phyloP scores from a whole-genome alignment of 2,329 filamentous ascomycete genomes.

The Cladosporium sp. region DNA sequence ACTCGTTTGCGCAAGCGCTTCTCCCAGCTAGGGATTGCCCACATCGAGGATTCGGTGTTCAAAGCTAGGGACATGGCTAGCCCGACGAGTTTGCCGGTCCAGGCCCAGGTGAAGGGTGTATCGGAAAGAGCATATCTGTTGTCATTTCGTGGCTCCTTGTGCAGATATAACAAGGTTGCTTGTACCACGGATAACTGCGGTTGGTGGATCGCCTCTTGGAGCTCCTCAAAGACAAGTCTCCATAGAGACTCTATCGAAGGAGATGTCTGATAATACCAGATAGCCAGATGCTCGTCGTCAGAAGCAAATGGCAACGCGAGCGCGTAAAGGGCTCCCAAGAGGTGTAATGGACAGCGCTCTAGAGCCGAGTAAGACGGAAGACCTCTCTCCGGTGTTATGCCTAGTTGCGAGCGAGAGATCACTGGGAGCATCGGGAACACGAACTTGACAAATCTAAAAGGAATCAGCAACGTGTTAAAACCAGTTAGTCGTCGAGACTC shows the following conservation, averaged over 20 bases:
- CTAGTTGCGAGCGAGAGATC: conserved; percentile 2
- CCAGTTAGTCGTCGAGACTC: not conserved
- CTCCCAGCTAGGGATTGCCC: conserved; percentile 7
- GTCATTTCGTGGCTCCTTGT: conserved; percentile 1
- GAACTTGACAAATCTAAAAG: not conserved
- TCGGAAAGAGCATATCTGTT: not conserved
- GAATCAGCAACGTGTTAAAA: not conserved
- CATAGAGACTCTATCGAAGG: not conserved
- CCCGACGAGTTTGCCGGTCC: conserved; percentile 5
- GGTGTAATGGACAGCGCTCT: conserved; percentile 3
- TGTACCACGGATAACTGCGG: conserved; percentile 3
- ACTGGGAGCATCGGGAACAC: conserved; percentile 5
- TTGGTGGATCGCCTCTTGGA: conserved; percentile 3
- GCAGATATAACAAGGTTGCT: conserved; percentile 6
- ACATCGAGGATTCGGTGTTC: conserved; percentile 7
- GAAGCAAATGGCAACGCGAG: not conserved
- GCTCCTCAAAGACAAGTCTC: conserved; percentile 8
- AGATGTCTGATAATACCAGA: conserved; percentile 1
- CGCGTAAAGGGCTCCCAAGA: conserved; percentile 7
- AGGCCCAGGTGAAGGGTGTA: conserved; percentile 6
- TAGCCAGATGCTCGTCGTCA: not conserved
- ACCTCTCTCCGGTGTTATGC: not conserved
- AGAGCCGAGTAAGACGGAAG: not conserved
- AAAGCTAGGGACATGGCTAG: conserved; percentile 2
- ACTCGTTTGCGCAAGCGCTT: conserved; percentile 6